Conservation (phyloP, 345 rosid genomes). For the Eucalyptus coolabah region DNA sequence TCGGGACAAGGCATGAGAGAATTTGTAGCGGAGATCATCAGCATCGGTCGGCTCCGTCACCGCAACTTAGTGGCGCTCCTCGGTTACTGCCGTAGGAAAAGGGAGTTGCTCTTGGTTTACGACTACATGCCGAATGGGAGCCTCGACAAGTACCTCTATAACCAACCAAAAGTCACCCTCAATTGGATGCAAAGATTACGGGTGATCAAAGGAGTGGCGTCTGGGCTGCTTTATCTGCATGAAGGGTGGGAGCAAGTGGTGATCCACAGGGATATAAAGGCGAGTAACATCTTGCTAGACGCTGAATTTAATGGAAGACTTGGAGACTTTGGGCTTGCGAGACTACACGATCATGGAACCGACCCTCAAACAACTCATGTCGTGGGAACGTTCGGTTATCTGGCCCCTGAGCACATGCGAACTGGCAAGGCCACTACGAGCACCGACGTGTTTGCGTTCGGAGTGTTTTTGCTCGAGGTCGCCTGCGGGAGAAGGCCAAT, state of each 20-base stretch:
- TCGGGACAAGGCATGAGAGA: conserved; percentile 57
- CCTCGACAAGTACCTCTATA: conserved; percentile 19
- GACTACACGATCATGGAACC: conserved; percentile 18
- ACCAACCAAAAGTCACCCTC: conserved; percentile 10
- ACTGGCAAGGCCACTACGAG: not conserved
- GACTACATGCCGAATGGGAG: conserved; percentile 37
- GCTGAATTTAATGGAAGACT: conserved; percentile 17
- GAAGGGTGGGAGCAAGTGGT: not conserved
- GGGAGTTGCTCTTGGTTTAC: conserved; percentile 40
- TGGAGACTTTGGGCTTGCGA: conserved; percentile 41
- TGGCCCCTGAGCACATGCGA: conserved; percentile 12
- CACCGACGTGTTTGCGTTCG: not conserved
- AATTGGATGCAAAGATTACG: not conserved
- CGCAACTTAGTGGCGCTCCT: conserved; percentile 38
- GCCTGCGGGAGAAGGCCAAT: not conserved
- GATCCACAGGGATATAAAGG: not conserved
- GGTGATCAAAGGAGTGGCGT: not conserved
- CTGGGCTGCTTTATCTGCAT: not conserved
- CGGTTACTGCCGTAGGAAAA: conserved; percentile 46
- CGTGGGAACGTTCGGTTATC: conserved; percentile 33
- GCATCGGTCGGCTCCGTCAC: conserved; percentile 36
- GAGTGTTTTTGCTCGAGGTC: not conserved
- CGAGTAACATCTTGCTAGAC: conserved; percentile 32
- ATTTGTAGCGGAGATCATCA: conserved; percentile 34
- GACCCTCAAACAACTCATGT: conserved; percentile 20